Percentiles rank a stretch among this genome's conserved stretches.
Evolutionary conservation across 768 basidiomycete genomes (phyloP).

Genomic region (Xerocomellus intermedius): DNA sequence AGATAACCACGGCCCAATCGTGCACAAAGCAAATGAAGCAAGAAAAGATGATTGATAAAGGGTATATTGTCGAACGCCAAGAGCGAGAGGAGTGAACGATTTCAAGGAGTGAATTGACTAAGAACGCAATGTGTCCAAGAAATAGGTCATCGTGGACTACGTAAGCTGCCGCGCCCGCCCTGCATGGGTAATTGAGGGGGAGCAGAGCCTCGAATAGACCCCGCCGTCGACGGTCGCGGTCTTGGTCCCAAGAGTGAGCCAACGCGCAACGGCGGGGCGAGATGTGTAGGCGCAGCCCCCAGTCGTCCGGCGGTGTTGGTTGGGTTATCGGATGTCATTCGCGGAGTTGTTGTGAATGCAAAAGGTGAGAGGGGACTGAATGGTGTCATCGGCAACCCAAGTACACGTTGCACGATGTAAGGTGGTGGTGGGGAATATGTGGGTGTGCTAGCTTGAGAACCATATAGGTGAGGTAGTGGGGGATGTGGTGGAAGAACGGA

Average conservation of each 20-base stretch:
- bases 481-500: constrained; percentile 44
- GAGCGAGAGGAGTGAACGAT: background rate
- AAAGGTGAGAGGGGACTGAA: constrained; percentile 12
- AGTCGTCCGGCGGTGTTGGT: background rate
- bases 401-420: constrained; percentile 34
- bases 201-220: constrained; percentile 18
- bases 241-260: constrained; percentile 31
- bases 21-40: background rate
- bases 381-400: constrained; percentile 27
- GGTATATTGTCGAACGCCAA: constrained; percentile 19
- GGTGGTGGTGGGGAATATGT: constrained; percentile 23
- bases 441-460: constrained; percentile 18
- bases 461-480: constrained; percentile 33
- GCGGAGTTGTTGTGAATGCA: background rate
- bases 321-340: background rate
- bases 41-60: background rate
- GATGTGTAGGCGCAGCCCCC: constrained; percentile 5
- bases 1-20: constrained; percentile 4
- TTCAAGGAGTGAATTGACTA: constrained; percentile 10
- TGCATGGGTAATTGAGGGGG: constrained; percentile 32
- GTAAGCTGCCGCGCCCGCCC: constrained; percentile 24
- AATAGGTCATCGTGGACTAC: constrained; percentile 17
- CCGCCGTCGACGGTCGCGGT: constrained; percentile 23
- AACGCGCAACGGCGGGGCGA: constrained; percentile 9
- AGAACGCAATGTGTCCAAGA: constrained; percentile 19